These are phyloP conservation scores for Pseudotsuga menziesii DNA, from an alignment of 75 land plant species.

Conservation along the genomic window DNA sequence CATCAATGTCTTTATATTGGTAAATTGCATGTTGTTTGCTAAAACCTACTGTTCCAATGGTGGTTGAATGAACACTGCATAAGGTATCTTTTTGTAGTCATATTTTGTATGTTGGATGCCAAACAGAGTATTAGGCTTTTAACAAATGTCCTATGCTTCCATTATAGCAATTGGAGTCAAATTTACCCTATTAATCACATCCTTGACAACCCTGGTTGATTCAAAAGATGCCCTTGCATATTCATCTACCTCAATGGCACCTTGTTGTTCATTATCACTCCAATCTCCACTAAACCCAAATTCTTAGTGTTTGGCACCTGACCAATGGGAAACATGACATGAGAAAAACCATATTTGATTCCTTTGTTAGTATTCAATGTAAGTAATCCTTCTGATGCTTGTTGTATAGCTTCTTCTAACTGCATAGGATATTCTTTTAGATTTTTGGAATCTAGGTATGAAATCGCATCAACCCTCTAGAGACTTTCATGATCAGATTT, in stretches of 20 bases:
- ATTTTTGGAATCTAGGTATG: too few species aligned
- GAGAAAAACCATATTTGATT: slow-evolving; percentile 69
- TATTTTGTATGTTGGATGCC: slow-evolving; percentile 75
- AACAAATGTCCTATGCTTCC: slow-evolving; percentile 96
- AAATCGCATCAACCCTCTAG: too few species aligned
- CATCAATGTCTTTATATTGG: slow-evolving; percentile 85
- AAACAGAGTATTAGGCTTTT: slow-evolving; percentile 88
- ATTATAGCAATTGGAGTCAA: slow-evolving; percentile 98
- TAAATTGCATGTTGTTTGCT: slow-evolving; percentile 88
- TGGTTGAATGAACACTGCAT: slow-evolving; percentile 96
- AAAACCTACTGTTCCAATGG: slow-evolving; percentile 93
- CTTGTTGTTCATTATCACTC: slow-evolving; percentile 78
- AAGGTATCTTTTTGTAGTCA: slow-evolving; percentile 75
- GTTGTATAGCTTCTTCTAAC: slow-evolving; percentile 57
- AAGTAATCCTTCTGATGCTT: slow-evolving; percentile 63
- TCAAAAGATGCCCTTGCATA: slow-evolving; percentile 82
- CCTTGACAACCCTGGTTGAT: slow-evolving; percentile 98
- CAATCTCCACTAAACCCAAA: slow-evolving; percentile 81
- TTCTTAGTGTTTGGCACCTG: slow-evolving; percentile 95
- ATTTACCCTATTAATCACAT: slow-evolving; percentile 90
- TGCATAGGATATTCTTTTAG: too few species aligned
- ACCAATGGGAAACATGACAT: slow-evolving; percentile 98
- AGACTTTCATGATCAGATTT: too few species aligned
- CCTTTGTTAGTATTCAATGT: slow-evolving; percentile 80
- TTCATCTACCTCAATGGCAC: slow-evolving; percentile 95